Percentiles rank a stretch among this genome's conserved stretches.
These are phyloP conservation scores for Vigna hirtella DNA, from an alignment of 306 rosid species.

Conservation along the genomic window DNA sequence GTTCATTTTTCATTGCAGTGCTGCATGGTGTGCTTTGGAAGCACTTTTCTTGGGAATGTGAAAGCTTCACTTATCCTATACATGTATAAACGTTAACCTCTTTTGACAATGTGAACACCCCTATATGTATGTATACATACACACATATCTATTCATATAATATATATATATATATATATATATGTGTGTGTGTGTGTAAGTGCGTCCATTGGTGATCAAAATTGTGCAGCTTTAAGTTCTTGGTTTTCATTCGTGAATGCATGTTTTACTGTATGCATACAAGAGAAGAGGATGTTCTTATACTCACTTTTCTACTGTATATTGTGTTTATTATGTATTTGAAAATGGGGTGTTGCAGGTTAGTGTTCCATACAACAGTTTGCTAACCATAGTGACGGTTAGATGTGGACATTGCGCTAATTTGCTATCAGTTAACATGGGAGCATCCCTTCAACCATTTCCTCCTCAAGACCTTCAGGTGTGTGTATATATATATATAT, in stretches of 20 bases:
- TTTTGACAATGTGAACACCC: slow-evolving; percentile 4
- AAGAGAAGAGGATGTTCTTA: neutral
- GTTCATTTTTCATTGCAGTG: slow-evolving; percentile 14
- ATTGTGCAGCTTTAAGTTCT: neutral
- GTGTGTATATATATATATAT: neutral
- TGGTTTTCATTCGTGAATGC: neutral
- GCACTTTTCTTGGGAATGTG: slow-evolving; percentile 40
- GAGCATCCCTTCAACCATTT: slow-evolving; percentile 66
- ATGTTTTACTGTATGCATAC: neutral
- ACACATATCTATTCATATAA: too few species aligned
- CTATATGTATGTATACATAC: too few species aligned
- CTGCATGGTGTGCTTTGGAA: slow-evolving; percentile 33
- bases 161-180: neutral
- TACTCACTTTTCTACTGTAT: neutral
- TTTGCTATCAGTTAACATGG: slow-evolving; percentile 84
- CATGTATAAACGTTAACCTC: neutral
- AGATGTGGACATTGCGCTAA: slow-evolving; percentile 97
- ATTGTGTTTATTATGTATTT: neutral
- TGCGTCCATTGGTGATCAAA: neutral
- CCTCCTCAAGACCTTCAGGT: slow-evolving; percentile 69
- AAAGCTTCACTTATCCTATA: neutral
- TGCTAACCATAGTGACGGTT: slow-evolving; percentile 78
- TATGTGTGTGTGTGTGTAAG: too few species aligned
- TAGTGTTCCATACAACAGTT: slow-evolving; percentile 83
- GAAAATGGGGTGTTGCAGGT: slow-evolving; percentile 67